Base-by-base conservation (phyloP, 352 stramenopile species). In the Phytopythium litorale region DNA sequence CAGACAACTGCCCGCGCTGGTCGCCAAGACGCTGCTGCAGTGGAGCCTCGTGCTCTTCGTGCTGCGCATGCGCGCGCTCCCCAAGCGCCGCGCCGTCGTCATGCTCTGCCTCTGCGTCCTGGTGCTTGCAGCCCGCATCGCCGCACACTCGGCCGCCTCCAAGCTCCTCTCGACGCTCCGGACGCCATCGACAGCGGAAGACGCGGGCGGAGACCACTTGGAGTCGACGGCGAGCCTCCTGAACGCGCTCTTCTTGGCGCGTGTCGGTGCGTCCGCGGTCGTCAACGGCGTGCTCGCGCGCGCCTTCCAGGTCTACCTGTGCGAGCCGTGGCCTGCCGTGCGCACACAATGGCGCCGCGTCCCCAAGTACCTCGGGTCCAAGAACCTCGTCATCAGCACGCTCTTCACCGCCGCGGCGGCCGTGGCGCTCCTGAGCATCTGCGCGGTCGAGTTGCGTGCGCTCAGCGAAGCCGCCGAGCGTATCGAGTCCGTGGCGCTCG, bases 291-390 rank as follows among this genome's bases (percentile, higher is more conserved):
- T 78, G 19, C 38, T 89, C 21, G 78, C 67, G 11, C 70, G 72
- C 8, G 76, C 70, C 18, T 89, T 88, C 30, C 81, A 89, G 49
- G 33, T 66, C 7, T 76, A 84, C 45, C 81, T 89, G 50, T 76
- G 72, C 53, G 73, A 69, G 1, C 66, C 70, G 15, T 84, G 66
- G 70, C 78, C 81, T 0, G 53, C 58, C 28, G 25, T 45, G 30
- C n/a, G 51, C 4, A 33, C 51, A n/a, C 66, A 66, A 30, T 89
- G 81, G 81, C 74, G 71, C 4, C 72, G 72, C 4, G 49, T 91
- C 19, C 81, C 81, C 21, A 62, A 54, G 25, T 91, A 86, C 42
- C 43, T 91, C 19, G 79, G 81, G 43, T 89, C 79, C 46, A 88
- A 88, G 64, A 67, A 86, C 40, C 75, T 89, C 46, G 68, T 83